These are phyloP conservation scores for Leccinum incarnatum DNA, from an alignment of 768 basidiomycete species.

Conservation along the genomic window DNA sequence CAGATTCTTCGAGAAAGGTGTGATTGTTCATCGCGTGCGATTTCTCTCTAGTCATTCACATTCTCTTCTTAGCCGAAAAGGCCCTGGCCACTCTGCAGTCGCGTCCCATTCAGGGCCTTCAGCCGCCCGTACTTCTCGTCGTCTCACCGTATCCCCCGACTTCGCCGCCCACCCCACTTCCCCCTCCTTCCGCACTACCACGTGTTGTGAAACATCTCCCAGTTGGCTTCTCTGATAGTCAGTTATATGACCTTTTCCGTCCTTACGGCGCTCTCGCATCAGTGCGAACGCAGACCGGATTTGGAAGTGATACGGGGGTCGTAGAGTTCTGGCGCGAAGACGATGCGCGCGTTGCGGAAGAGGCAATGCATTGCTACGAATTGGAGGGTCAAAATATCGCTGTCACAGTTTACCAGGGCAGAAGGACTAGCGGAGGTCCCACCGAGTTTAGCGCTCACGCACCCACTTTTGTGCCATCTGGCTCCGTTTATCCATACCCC, in stretches of 20 bases:
- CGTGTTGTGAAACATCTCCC: constrained; percentile 87
- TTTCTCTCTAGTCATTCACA: constrained; percentile 7
- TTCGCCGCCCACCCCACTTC: constrained; percentile 68
- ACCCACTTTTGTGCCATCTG: constrained; percentile 72
- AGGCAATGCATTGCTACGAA: constrained; percentile 80
- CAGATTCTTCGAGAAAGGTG: constrained; percentile 78
- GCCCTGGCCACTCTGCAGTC: constrained; percentile 82
- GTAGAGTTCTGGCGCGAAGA: constrained; percentile 89
- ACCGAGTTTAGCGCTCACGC: constrained; percentile 73
- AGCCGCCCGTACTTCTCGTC: constrained; percentile 58
- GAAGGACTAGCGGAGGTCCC: constrained; percentile 51
- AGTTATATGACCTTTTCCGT: constrained; percentile 83
- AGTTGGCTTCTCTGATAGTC: constrained; percentile 58
- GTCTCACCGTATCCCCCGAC: constrained; percentile 86
- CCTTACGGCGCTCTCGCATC: constrained; percentile 83
- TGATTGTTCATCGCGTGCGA: constrained; percentile 23
- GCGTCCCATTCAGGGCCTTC: constrained; percentile 61
- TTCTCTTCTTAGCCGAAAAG: constrained; percentile 65
- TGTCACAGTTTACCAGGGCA: constrained; percentile 72
- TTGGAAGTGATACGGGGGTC: constrained; percentile 74
- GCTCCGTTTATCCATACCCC: constrained; percentile 63
- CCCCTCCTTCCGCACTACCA: constrained; percentile 73
- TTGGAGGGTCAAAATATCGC: constrained; percentile 83
- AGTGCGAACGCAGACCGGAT: constrained; percentile 67
- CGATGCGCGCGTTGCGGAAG: constrained; percentile 75